These are phyloP conservation scores for Erythrophleum fordii DNA, from an alignment of 306 rosid genomes.

Conservation along the genomic window DNA sequence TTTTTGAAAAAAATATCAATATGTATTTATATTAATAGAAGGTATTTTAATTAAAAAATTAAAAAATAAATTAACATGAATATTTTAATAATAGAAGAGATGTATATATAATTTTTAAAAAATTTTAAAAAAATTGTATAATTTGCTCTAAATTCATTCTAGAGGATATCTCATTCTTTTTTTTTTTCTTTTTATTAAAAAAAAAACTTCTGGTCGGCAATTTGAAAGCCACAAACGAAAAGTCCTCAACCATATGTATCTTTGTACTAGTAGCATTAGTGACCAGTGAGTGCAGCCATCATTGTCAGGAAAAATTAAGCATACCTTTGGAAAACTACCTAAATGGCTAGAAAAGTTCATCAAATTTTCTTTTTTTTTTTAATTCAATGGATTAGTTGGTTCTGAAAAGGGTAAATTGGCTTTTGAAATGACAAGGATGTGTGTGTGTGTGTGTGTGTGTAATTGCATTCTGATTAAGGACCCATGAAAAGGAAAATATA, in stretches of 20 bases:
- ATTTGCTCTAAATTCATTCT: no score
- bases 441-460: no score
- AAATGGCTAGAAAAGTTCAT: background rate
- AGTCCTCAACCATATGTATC: background rate
- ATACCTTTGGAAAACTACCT: conserved; percentile 7
- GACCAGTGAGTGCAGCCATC: background rate
- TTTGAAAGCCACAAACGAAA: background rate
- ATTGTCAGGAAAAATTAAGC: background rate
- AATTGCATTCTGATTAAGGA: no score
- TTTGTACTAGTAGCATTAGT: background rate
- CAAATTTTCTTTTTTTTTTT: background rate
- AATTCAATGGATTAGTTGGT: background rate
- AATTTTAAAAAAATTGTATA: no score
- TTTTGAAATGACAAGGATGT: background rate
- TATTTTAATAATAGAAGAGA: no score
- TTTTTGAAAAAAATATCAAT: no score
- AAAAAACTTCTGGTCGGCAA: background rate
- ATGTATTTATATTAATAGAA: no score
- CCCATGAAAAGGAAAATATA: background rate
- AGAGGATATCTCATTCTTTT: no score
- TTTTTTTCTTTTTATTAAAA: no score
- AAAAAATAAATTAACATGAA: no score
- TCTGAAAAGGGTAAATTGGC: conserved; percentile 10
- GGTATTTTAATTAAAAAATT: no score
- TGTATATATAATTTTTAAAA: no score